Conservation (phyloP, 192 early-diverging fungal species). For the Powellomyces hirtus region DNA sequence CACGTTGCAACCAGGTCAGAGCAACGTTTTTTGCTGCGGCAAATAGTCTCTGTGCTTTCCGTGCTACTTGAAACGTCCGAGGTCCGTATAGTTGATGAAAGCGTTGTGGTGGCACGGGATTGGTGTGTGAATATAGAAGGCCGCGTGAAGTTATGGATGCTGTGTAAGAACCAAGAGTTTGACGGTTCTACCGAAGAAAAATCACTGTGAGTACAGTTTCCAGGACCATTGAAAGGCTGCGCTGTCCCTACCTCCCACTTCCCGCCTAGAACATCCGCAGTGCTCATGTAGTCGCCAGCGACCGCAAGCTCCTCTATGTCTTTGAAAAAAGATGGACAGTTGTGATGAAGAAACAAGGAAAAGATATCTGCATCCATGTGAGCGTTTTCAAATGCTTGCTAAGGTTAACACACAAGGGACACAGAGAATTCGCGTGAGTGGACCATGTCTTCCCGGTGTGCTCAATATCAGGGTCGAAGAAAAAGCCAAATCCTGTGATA, state of each 20-base stretch:
- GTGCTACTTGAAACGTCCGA: not conserved
- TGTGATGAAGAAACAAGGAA: conserved; percentile 35
- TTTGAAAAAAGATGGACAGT: conserved; percentile 30
- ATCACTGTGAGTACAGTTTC: not conserved
- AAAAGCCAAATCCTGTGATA: not conserved
- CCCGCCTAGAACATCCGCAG: conserved; percentile 31
- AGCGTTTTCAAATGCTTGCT: conserved; percentile 35
- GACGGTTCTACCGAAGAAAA: conserved; percentile 19
- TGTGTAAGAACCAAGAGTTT: conserved; percentile 20
- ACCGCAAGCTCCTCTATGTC: conserved; percentile 39
- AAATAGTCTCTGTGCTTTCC: not conserved
- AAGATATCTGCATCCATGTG: conserved; percentile 34
- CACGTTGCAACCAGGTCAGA: not conserved
- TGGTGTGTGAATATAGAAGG: conserved; percentile 23
- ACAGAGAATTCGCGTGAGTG: not conserved
- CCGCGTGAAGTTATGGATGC: conserved; percentile 38
- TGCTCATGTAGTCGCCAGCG: conserved; percentile 26
- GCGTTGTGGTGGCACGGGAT: conserved; percentile 26
- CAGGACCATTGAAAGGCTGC: not conserved
- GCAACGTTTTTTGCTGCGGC: not conserved
- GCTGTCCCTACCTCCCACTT: conserved; percentile 27
- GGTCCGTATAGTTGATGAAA: conserved; percentile 28
- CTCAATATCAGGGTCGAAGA: not conserved
- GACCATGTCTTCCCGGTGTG: not conserved
- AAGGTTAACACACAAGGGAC: too few relatives aligned